Evolutionary conservation across 2,329 filamentous ascomycete genomes (phyloP).

Genomic region (Monilinia laxa): DNA sequence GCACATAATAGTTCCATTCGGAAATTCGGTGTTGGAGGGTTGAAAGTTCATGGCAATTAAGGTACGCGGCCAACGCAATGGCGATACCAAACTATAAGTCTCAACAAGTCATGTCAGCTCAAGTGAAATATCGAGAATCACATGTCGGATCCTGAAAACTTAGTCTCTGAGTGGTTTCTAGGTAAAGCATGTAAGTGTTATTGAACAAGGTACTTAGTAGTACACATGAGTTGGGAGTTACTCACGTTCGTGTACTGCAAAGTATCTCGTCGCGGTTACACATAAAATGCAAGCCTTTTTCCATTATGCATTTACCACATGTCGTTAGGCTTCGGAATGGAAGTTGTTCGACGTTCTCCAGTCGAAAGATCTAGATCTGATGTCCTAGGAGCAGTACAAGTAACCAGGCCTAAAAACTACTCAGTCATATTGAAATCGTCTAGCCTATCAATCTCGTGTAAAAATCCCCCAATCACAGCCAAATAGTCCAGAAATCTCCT

Average conservation of each 20-base stretch:
- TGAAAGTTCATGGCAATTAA: too few species aligned
- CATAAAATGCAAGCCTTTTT: background rate
- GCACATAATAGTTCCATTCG: too few species aligned
- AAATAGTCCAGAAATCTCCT: too few species aligned
- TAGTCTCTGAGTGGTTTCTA: background rate
- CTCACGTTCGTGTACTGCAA: background rate
- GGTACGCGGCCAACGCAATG: background rate
- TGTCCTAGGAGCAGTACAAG: background rate
- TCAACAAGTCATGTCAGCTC: too few species aligned
- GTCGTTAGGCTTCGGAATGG: too few species aligned
- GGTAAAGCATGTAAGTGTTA: too few species aligned
- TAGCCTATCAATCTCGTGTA: background rate
- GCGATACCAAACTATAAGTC: background rate
- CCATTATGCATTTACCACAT: background rate
- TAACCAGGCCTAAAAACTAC: too few species aligned
- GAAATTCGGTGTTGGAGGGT: background rate
- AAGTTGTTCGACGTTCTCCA: too few species aligned
- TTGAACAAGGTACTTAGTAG: background rate
- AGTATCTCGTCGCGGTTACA: conserved; percentile 7
- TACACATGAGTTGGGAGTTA: background rate
- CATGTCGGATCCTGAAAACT: background rate
- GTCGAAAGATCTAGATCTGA: background rate
- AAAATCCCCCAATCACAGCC: background rate
- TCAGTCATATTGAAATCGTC: background rate
- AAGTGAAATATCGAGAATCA: background rate